Evolutionary conservation across 345 rosid genomes (phyloP).

Genomic region (Camelina neglecta): DNA sequence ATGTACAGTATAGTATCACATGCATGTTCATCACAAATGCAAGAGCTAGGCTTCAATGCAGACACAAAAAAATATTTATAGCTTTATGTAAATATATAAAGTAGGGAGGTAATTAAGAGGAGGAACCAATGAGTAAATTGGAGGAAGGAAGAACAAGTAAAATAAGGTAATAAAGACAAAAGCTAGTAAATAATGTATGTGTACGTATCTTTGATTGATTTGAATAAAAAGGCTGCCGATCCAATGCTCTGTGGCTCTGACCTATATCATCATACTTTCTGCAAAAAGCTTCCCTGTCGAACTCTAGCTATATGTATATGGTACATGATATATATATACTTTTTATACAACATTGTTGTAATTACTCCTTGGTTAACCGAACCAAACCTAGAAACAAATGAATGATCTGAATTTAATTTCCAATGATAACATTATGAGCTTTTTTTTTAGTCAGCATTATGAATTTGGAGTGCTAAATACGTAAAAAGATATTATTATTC

Average conservation of each 20-base stretch:
- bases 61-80: not conserved
- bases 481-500: no score
- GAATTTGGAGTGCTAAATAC: no score
- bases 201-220: conserved; percentile 38
- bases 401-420: no score
- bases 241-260: conserved; percentile 43
- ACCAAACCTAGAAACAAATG: no score
- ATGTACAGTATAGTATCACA: conserved; percentile 7
- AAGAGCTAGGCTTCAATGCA: not conserved
- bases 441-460: no score
- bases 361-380: no score
- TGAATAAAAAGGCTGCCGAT: conserved; percentile 42
- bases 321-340: no score
- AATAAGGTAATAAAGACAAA: conserved; percentile 14
- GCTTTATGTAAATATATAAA: not conserved
- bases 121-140: not conserved
- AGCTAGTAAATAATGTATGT: conserved; percentile 7
- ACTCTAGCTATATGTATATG: not conserved
- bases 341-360: no score
- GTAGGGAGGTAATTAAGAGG: not conserved
- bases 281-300: conserved; percentile 43
- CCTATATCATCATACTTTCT: conserved; percentile 42
- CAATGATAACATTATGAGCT: no score
- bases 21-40: conserved; percentile 1
- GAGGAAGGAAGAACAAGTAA: not conserved